Base-by-base conservation (phyloP, 1,139 yeast genomes). In the Suhomyces bribrorum region DNA sequence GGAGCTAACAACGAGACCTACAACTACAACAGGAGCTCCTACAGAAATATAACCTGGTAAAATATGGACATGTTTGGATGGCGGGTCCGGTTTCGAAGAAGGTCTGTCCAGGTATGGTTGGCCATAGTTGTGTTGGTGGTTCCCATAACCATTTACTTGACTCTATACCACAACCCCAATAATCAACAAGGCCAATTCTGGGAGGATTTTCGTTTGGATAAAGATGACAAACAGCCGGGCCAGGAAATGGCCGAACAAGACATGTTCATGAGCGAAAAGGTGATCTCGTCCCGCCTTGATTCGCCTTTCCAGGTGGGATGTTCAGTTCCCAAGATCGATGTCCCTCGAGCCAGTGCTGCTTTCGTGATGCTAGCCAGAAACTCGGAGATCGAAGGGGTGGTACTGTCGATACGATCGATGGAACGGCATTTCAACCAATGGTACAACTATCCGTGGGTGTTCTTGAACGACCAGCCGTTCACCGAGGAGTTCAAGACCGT, bases 381-480 rank as follows among this genome's bases (percentile, higher is more conserved):
- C 54, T 63, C 75, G 4, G 97, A 89, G 50, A 49, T 86, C 1
- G 70, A 75, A 4, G 92, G 83, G 4, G 94, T 86, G 2, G 52
- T 85, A 3, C 67, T 73, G 36, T 81, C 92, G 3, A 80, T 89
- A 73, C 63, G 69, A 14, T 80, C 89, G 3, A 59, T 90, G 34
- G 97, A 90, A 57, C 69, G 87, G 20, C 94, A 86, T 53, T 90
- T 88, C 64, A 90, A 90, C 57, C 87, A 88, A 48, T 87, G 95
- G 92, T 90, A 73, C 59, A 75, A 83, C 48, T 90, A 90, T 57
- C 96, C 96, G 0, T 90, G 94, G 81, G 83, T 86, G 2, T 86
- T 90, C 50, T 61, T 90, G 28, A 90, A 89, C 57, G 87, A 90
- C 57, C 86, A 79, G 44, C 81, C 80, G 13, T 89, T 89, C 52